A percentile compares a stretch with the other conserved stretches of the same genome.
These are phyloP conservation scores for Erodium moschatum DNA, from an alignment of 441 rosid species.

Conservation along the genomic window DNA sequence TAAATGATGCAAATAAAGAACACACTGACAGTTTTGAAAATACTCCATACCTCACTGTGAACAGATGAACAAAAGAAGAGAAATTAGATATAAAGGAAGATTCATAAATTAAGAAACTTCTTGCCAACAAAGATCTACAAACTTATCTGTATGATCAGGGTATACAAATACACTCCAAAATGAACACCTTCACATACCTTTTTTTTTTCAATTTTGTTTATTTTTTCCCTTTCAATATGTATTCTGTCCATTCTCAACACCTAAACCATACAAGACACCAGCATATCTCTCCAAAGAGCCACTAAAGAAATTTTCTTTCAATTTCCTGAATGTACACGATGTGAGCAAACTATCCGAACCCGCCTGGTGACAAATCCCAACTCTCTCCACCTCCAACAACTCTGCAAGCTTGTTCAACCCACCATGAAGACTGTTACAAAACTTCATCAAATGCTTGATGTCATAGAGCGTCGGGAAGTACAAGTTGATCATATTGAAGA, in stretches of 20 bases:
- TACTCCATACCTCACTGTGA: too few species aligned
- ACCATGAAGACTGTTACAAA: constrained; percentile 57
- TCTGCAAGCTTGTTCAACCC: constrained; percentile 56
- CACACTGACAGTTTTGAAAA: too few species aligned
- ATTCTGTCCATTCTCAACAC: constrained; percentile 50
- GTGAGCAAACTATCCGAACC: constrained; percentile 65
- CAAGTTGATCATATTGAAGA: constrained; percentile 38
- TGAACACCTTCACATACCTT: constrained; percentile 19
- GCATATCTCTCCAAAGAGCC: constrained; percentile 58
- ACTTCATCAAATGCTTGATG: constrained; percentile 58
- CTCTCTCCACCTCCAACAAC: constrained; percentile 51
- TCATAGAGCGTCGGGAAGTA: constrained; percentile 50
- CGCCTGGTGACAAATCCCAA: constrained; percentile 58
- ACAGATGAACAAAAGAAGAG: background rate
- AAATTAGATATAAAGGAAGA: constrained; percentile 1
- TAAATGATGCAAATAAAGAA: too few species aligned
- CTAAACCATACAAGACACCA: constrained; percentile 68
- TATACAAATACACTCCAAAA: constrained; percentile 20
- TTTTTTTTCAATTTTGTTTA: background rate
- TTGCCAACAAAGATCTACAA: constrained; percentile 22
- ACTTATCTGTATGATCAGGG: constrained; percentile 9
- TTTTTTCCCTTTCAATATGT: constrained; percentile 23
- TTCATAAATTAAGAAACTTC: constrained; percentile 23
- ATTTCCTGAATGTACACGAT: constrained; percentile 55
- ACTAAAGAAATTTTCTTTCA: constrained; percentile 51